These are phyloP conservation scores for Peronosclerospora sorghi DNA, from an alignment of 352 stramenopile genomes.

Conservation along the genomic window DNA sequence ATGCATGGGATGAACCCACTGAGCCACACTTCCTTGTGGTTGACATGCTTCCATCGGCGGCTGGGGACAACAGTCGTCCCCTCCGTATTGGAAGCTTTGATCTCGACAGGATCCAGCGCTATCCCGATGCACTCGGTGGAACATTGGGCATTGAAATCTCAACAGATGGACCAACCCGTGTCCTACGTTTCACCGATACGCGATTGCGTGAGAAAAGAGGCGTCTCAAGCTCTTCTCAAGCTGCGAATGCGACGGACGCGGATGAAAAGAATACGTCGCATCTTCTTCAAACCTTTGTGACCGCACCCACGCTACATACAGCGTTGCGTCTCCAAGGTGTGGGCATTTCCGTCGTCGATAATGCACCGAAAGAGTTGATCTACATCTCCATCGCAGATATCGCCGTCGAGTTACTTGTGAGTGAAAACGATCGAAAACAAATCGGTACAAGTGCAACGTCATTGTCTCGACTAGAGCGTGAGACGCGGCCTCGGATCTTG, in stretches of 20 bases:
- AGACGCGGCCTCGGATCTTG: conserved; percentile 44
- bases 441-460: conserved; percentile 19
- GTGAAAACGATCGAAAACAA: conserved; percentile 30
- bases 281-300: conserved; percentile 42
- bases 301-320: conserved; percentile 37
- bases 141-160: conserved; percentile 74
- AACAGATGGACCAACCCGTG: conserved; percentile 79
- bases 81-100: conserved; percentile 75
- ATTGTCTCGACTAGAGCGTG: conserved; percentile 43
- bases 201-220: conserved; percentile 42
- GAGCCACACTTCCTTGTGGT: conserved; percentile 71
- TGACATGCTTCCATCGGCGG: conserved; percentile 81
- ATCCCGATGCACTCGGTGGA: conserved; percentile 60
- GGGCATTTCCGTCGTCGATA: conserved; percentile 69
- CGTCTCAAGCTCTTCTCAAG: conserved; percentile 14
- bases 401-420: conserved; percentile 45
- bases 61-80: conserved; percentile 77
- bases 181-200: conserved; percentile 77
- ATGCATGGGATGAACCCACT: conserved; percentile 83
- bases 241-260: conserved; percentile 15
- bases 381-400: conserved; percentile 67
- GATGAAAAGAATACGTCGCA: conserved; percentile 15
- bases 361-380: conserved; percentile 60
- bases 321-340: conserved; percentile 54
- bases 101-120: conserved; percentile 72